Evolutionary conservation across 148 eudicot species (phyloP), one percentile per base, ranked within the genome.

Genomic region (Rhododendron henanense): DNA sequence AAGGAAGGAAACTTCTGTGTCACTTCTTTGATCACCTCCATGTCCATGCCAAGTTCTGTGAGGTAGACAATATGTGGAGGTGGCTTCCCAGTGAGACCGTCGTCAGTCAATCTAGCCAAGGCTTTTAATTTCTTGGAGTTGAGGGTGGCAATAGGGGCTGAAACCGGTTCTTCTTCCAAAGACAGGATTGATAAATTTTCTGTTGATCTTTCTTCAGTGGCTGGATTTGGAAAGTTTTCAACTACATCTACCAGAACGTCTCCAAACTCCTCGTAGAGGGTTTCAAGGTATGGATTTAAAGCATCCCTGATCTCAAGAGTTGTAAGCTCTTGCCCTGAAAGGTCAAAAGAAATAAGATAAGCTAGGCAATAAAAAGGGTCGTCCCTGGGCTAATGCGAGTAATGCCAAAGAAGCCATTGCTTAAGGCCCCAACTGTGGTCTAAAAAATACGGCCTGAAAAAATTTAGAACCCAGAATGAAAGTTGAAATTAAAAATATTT

Each of bases 241-340:
- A 95, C 93, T 1, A 91, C 87, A 57, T 94, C 90, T n/a, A n/a
- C n/a, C n/a, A n/a, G n/a, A n/a, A n/a, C n/a, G n/a, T n/a, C n/a
- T n/a, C n/a, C n/a, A n/a, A n/a, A n/a, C n/a, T n/a, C n/a, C n/a
- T n/a, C n/a, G n/a, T n/a, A n/a, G n/a, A n/a, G n/a, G 41, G 91
- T 87, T 59, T 94, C 94, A 59, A 95, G 96, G 87, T 93, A 92
- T 16, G 97, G 97, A 83, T 88, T 89, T 28, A 95, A 91, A 79
- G 96, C 94, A 80, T 94, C 96, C 88, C 97, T 88, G 45, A 95
- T 95, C 90, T 95, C 98, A 84, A 92, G 92, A 83, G 98, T 94
- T n/a, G 98, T 91, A 55, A 93, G 96, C 93, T 93, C 98, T 85
- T 93, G 91, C 41, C 97, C 97, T 95, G 89, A 73, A 81, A 41